Base-by-base conservation (phyloP, 2,329 filamentous ascomycete species). In the Claviceps sp. region DNA sequence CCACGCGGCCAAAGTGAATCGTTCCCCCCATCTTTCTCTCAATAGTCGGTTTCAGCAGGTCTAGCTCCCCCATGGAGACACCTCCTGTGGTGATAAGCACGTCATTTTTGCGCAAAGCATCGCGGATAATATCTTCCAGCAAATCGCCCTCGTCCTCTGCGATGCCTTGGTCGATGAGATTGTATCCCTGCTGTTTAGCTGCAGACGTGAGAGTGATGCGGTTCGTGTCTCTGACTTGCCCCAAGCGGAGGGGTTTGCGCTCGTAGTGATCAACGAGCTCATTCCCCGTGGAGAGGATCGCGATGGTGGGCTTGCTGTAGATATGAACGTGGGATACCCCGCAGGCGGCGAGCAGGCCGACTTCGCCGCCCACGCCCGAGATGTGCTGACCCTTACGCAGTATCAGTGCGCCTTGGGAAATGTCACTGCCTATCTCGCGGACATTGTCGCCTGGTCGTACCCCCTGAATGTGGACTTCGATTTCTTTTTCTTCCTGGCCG, bases 21-120 rank as follows among this genome's bases (percentile, higher is more conserved):
- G 84, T 93, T 7, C 93, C 93, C 52, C 89, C 89, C 1, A 98
- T 78, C 1, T 82, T 76, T 43, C 91, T 84, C 71, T 97, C 93
- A 60, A 98, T 87, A 0, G 91, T 97, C 0, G 93, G 91, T 66
- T 98, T 98, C 19, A 98, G 80, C 7, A 98, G 82, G 67, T 98
- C 93, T 2, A 96, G 81, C 69, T 98, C 93, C 52, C 93, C 93
- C 93, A 98, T 98, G 10, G 88, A 95, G 19, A 97, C 93, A 47
- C 93, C 93, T 22, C 93, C 93, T 0, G 87, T 91, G 16, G 93
- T 97, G 61, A 98, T 82, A 53, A 98, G 77, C 13, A 97, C 72
- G 62, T 96, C 90, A 26, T 84, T 82, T 47, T 73, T 73, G 19
- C 86, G 78, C 55, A 97, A 73, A 1, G 85, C 88, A 53, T 80